Base-by-base conservation (phyloP, 352 stramenopile genomes). In the Pythium volutum region DNA sequence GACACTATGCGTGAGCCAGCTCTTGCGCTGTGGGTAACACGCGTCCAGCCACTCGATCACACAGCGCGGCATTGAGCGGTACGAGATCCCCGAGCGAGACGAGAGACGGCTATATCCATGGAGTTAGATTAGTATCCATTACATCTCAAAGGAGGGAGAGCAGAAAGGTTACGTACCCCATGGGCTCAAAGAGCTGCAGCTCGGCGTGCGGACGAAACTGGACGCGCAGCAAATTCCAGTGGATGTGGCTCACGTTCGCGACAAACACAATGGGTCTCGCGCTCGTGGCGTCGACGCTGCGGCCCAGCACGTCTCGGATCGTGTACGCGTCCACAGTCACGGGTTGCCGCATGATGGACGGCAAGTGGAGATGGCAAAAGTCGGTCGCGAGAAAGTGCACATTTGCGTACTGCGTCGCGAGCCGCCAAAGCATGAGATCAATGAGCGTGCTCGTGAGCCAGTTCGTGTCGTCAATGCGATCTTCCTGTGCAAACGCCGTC, bases 201-300 rank as follows among this genome's bases (percentile, higher is more conserved):
- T 83, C 74, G 1, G 86, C 74, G 2, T 75, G 64, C 1, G 84
- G 83, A 3, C 66, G 18, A n/a, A 91, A 65, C 71, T 93, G 76
- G 47, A 95, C 80, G 18, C 88, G 86, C 36, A 96, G 79, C 26
- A 97, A 68, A 47, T 95, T 96, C 88, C 88, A 97, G 73, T 97
- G 88, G 53, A 95, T 88, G 38, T 73, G 71, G 9, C 79, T 75
- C 25, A 85, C 76, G 60, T 97, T 96, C 31, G 87, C 81, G 27
- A 93, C 71, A 64, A 96, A 96, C 27, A 97, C 75, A 14, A 96
- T 73, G 8, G 86, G 71, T n/a, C 49, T n/a, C 18, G 41, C 56
- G n/a, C 74, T 56, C 20, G 62, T 71, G 27, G 87, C 93, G 64
- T 91, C 79, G 25, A 95, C 71, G 7, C 62, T 16, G 0, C 76